Base-by-base conservation (phyloP, 495 filamentous ascomycete genomes). In the Penicillium mononematosum region DNA sequence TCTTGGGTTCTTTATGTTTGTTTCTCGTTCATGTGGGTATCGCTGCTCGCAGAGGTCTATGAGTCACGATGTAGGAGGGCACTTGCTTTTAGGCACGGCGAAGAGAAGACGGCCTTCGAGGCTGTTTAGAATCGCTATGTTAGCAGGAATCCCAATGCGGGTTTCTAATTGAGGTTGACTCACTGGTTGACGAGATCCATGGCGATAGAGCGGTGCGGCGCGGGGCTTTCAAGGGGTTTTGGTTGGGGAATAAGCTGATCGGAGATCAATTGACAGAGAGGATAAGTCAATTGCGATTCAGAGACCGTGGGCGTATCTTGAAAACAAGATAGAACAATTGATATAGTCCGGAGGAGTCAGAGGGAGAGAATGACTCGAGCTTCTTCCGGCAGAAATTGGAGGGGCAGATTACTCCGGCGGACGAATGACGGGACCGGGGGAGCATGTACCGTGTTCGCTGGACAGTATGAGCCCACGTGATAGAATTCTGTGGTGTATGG, bases 71-170 rank as follows among this genome's bases (percentile, higher is more conserved):
- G 32, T 39, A 58, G 45, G 51, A 55, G 55, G 50, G 46, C 51
- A 85, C 89, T 72, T 77, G 91, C 92, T 98, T 78, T 98, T 98
- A 44, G 94, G 94, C 20, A 98, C 91, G 56, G 94, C 94, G 68
- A 98, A 97, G 58, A 98, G 83, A 45, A 98, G 85, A 63, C 93
- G 88, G 72, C 91, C 91, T 80, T 92, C 91, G 66, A 98, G 80
- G 79, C 75, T 73, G 56, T 17, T 25, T 3, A 22, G 49, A 47
- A 32, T 63, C 47, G 48, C 9, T 25, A 7, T 17, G 45, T 65
- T 47, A 58, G 50, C 17, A 25, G 22, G 10, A 14, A 9, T 24
- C 11, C 31, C 45, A n/a, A 52, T 43, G 42, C 34, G 48, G 46
- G 3, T 38, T 56, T 46, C 22, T 16, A 25, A 34, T 48, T 58